Conservation (phyloP, 345 rosid genomes). For the Bretschneidera sinensis region DNA sequence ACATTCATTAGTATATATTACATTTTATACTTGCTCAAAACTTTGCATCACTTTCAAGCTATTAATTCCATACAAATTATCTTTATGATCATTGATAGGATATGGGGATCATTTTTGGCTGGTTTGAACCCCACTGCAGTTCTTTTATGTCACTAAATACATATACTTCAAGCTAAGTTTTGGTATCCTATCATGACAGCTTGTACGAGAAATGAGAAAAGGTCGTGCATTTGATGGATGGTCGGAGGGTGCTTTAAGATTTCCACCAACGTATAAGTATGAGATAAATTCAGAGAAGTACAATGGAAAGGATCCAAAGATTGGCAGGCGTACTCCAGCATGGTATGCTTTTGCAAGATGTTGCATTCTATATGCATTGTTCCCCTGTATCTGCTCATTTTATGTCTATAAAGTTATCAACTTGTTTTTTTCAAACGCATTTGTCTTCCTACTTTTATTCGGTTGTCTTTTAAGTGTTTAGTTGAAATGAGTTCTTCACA, state of each 20-base stretch:
- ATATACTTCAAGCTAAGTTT: neutral
- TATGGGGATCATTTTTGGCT: neutral
- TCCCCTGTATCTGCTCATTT: too few species aligned
- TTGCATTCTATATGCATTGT: neutral
- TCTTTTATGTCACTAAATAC: neutral
- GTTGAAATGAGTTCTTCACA: neutral
- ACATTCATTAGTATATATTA: neutral
- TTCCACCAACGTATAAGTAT: conserved; percentile 91
- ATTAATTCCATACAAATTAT: neutral
- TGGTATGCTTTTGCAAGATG: conserved; percentile 34
- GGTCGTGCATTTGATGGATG: conserved; percentile 83
- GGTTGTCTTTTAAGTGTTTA: neutral
- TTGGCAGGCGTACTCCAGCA: conserved; percentile 79
- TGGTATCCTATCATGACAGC: conserved; percentile 36
- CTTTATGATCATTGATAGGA: neutral
- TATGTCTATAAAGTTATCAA: neutral
- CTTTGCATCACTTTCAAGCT: neutral
- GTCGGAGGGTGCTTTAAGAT: conserved; percentile 66
- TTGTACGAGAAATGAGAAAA: conserved; percentile 57
- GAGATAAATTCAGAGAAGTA: conserved; percentile 71
- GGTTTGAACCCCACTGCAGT: neutral
- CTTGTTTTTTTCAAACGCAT: neutral
- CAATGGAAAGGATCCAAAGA: conserved; percentile 64
- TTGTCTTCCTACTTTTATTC: neutral
- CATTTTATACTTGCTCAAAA: neutral